Conservation (phyloP, 257 asterid species). For the Gentiana dahurica region DNA sequence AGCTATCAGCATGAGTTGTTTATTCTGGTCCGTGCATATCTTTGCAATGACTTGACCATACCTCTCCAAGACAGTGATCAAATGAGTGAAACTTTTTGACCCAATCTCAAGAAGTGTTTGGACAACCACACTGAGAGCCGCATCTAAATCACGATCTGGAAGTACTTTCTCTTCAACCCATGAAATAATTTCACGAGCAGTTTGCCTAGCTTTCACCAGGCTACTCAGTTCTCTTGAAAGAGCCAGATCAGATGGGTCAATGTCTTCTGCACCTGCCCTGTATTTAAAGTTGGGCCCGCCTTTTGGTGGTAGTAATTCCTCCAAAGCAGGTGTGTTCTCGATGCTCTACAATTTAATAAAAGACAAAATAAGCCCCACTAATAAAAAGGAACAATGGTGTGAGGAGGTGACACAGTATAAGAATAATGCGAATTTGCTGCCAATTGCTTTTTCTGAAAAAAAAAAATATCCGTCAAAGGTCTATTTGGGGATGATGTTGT, state of each 20-base stretch:
- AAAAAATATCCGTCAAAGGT: no score
- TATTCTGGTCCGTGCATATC: constrained; percentile 75
- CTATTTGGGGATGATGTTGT: no score
- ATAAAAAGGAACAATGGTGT: no score
- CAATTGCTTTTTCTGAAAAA: no score
- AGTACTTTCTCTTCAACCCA: constrained; percentile 76
- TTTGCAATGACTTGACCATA: constrained; percentile 85
- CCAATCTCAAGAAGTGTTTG: constrained; percentile 94
- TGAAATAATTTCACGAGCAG: constrained; percentile 58
- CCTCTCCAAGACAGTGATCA: constrained; percentile 93
- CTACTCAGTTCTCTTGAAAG: constrained; percentile 69
- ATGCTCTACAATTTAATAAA: constrained; percentile 46
- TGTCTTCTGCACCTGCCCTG: constrained; percentile 58
- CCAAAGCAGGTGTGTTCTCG: constrained; percentile 91
- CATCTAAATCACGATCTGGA: constrained; percentile 66
- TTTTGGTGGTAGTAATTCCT: constrained; percentile 93
- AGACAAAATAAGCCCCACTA: no score
- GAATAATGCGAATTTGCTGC: no score
- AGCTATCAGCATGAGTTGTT: constrained; percentile 69
- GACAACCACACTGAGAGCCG: constrained; percentile 59
- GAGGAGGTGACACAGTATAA: no score
- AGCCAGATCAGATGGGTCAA: constrained; percentile 47
- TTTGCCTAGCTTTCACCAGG: constrained; percentile 70
- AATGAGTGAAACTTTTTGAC: constrained; percentile 95
- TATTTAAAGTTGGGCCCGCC: constrained; percentile 64